Evolutionary conservation across 2,329 filamentous ascomycete species (phyloP).

Genomic region (Colletotrichum sp.): DNA sequence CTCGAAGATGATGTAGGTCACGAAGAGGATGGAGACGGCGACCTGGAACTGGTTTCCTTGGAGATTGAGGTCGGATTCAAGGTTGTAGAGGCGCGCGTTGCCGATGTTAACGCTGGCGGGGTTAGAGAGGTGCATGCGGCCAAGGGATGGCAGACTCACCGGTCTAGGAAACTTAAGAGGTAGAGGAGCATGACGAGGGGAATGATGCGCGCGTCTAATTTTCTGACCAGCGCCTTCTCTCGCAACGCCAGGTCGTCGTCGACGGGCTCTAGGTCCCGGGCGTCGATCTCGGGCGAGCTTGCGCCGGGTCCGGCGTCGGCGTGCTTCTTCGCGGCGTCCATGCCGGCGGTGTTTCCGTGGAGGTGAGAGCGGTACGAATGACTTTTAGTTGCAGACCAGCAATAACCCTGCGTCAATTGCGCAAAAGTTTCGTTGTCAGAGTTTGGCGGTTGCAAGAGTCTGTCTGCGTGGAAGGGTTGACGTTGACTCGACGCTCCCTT

Average conservation of each 20-base stretch:
- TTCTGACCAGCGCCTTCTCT: conserved; percentile 66
- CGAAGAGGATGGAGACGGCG: conserved; percentile 70
- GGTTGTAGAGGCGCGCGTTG: conserved; percentile 69
- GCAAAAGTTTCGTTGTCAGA: neutral
- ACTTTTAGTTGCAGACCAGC: neutral
- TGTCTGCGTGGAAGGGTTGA: neutral
- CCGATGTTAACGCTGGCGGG: conserved; percentile 46
- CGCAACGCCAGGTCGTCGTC: conserved; percentile 23
- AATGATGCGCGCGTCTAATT: conserved; percentile 68
- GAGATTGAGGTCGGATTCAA: conserved; percentile 68
- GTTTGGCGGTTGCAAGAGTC: neutral
- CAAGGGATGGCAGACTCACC: conserved; percentile 46
- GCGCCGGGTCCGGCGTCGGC: neutral
- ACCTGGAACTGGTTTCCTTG: conserved; percentile 73
- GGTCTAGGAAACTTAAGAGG: conserved; percentile 76
- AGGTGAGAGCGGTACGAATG: neutral
- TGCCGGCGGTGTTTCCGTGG: neutral
- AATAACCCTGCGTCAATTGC: neutral
- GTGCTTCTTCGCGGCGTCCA: neutral
- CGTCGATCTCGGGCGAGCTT: neutral
- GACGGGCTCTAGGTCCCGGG: neutral
- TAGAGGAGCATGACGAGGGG: conserved; percentile 74
- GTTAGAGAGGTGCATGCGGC: neutral
- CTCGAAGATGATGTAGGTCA: conserved; percentile 67
- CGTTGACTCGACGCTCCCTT: neutral